Percentiles rank a stretch among this genome's conserved stretches.
These are phyloP conservation scores for Diddensiella caesifluorescens DNA, from an alignment of 805 yeast genomes.

Conservation along the genomic window DNA sequence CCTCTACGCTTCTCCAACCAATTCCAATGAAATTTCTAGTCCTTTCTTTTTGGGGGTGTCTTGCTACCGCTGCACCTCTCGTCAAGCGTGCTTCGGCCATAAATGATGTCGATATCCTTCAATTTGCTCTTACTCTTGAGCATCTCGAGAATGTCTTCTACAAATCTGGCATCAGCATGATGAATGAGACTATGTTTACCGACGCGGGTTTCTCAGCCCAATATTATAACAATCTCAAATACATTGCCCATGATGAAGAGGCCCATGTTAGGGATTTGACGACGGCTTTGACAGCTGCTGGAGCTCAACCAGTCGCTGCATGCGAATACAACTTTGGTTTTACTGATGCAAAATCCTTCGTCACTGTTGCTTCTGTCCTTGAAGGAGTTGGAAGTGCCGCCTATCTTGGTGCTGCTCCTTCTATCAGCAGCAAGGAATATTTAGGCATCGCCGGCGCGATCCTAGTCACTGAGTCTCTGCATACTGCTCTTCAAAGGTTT, in stretches of 20 bases:
- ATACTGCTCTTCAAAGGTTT: slow-evolving; percentile 4
- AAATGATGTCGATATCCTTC: slow-evolving; percentile 12
- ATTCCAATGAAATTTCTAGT: no score
- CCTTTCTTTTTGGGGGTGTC: no score
- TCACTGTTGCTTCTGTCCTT: slow-evolving; percentile 8
- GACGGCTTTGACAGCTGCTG: slow-evolving; percentile 4
- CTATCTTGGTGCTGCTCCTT: slow-evolving; percentile 12
- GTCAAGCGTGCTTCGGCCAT: slow-evolving; percentile 5
- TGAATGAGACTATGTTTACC: slow-evolving; percentile 5
- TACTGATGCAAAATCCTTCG: slow-evolving; percentile 6
- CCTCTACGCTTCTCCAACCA: no score
- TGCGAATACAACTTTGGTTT: slow-evolving; percentile 8
- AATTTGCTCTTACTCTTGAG: slow-evolving; percentile 14
- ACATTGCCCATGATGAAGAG: slow-evolving; percentile 11
- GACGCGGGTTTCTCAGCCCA: slow-evolving; percentile 12
- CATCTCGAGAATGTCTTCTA: slow-evolving; percentile 12
- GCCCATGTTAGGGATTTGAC: slow-evolving; percentile 7
- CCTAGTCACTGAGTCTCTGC: slow-evolving; percentile 10
- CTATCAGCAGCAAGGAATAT: slow-evolving; percentile 3
- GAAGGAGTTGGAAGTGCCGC: slow-evolving; percentile 11
- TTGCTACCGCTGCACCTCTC: slow-evolving; percentile 6
- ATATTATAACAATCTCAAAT: slow-evolving; percentile 9
- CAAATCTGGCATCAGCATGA: slow-evolving; percentile 4
- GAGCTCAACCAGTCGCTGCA: slow-evolving; percentile 9
- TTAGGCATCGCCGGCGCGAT: slow-evolving; percentile 9